Conservation (phyloP, 768 basidiomycete genomes). For the Phaeotremella skinneri region DNA sequence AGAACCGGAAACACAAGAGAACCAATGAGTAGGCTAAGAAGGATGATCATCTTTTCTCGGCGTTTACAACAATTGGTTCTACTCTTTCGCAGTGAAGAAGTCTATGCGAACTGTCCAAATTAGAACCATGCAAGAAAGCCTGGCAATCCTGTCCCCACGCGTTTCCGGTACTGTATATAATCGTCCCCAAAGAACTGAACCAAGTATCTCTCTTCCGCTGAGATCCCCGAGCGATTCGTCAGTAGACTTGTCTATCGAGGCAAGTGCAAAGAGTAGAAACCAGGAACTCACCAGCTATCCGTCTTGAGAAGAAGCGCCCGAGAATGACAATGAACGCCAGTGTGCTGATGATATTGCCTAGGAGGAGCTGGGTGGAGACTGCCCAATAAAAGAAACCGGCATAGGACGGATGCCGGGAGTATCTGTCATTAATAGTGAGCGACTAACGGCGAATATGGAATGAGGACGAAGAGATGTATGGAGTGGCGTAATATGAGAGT, state of each 20-base stretch:
- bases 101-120: background rate
- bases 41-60: too few relatives aligned
- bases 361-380: slow-evolving; percentile 82
- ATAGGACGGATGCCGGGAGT: slow-evolving; percentile 92
- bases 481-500: background rate
- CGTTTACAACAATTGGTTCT: too few relatives aligned
- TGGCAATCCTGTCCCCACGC: slow-evolving; percentile 84
- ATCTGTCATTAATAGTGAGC: slow-evolving; percentile 55
- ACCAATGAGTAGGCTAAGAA: too few relatives aligned
- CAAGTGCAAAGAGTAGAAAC: background rate
- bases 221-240: background rate
- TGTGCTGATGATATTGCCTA: slow-evolving; percentile 80
- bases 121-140: slow-evolving; percentile 6
- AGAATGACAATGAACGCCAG: slow-evolving; percentile 65
- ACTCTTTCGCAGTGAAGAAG: too few relatives aligned
- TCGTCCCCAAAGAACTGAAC: slow-evolving; percentile 85
- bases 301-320: slow-evolving; percentile 80
- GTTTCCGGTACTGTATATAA: slow-evolving; percentile 70
- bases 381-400: slow-evolving; percentile 99
- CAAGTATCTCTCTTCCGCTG: slow-evolving; percentile 80
- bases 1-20: too few relatives aligned
- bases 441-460: background rate
- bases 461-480: background rate
- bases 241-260: background rate
- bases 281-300: slow-evolving; percentile 67